Base-by-base conservation (phyloP, 192 early-diverging fungal genomes). In the Backusella circina region DNA sequence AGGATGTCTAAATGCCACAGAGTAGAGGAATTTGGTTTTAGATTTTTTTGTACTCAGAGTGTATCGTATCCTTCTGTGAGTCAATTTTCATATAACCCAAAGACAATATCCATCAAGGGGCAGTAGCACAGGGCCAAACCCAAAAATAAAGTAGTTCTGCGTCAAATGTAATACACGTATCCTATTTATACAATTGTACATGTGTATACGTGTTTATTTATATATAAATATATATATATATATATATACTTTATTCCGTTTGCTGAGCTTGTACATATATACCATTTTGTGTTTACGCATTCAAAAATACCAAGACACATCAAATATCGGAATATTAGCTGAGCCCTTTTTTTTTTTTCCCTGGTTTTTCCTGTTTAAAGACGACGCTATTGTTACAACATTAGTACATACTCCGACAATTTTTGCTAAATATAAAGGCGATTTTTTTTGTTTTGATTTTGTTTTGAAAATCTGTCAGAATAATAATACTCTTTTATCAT, bases 111-210 rank as follows among this genome's bases (percentile, higher is more conserved):
- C 54, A 61, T 61, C 54, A 61, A 61, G 54, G 54, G 54, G 54
- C 54, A 61, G 54, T 61, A 26, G 54, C 54, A 61, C 54, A 61
- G 28, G 23, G 7, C 23, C 9, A 61, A 61, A 61, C 3, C 54
- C 54, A 61, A 61, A 57, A 61, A 61, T 61, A 61, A 61, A 28
- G 54, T 61, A 61, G 23, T 10, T 61, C 23, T 61, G 26, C 10
- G 54, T 61, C 26, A 26, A 12, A 1, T 61, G 54, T 61, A 61
- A 61, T 61, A 61, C 54, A 61, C 54, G 23, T 61, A 61, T 61
- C 54, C 54, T 61, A 61, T 61, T 61, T 61, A 61, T 61, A 61
- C 54, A 61, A 61, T 61, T 26, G 54, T 61, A 61, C 54, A 57
- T 57, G 54, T 26, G 51, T 57, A 57, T 23, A 61, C 26, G 54